Conservation (phyloP, 139 green algal species). For the Coelastrella sp. region DNA sequence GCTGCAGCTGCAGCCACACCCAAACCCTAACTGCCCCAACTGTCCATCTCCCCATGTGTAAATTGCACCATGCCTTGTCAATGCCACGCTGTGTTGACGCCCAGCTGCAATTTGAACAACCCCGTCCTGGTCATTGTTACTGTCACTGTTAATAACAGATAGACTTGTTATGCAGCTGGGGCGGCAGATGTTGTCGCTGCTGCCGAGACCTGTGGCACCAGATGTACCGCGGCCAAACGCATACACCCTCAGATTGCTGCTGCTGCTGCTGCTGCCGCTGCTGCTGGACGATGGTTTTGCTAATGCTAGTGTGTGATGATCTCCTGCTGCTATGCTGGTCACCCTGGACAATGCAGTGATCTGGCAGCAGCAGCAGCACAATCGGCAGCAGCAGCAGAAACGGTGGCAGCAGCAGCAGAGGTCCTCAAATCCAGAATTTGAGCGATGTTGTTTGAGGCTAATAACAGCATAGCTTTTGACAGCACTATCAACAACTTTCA, state of each 20-base stretch:
- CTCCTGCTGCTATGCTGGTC: slow-evolving; percentile 66
- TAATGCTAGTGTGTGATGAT: slow-evolving; percentile 76
- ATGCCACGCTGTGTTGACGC: slow-evolving; percentile 66
- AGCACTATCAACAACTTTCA: not conserved
- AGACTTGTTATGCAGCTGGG: slow-evolving; percentile 59
- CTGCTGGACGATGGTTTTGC: too few relatives aligned
- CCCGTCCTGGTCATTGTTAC: too few relatives aligned
- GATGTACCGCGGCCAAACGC: slow-evolving; percentile 71
- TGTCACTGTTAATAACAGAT: not conserved
- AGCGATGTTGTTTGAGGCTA: not conserved
- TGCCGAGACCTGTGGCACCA: slow-evolving; percentile 76
- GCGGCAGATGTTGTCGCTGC: slow-evolving; percentile 56
- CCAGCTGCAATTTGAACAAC: slow-evolving; percentile 75
- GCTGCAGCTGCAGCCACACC: slow-evolving; percentile 23
- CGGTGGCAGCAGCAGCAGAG: not conserved
- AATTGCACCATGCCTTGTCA: slow-evolving; percentile 57
- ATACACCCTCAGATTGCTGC: slow-evolving; percentile 52
- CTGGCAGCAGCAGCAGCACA: not conserved
- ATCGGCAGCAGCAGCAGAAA: not conserved
- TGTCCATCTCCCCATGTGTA: slow-evolving; percentile 69
- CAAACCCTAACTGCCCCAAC: slow-evolving; percentile 60
- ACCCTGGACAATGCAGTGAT: not conserved
- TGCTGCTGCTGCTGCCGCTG: slow-evolving; percentile 28
- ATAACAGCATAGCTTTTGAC: not conserved
- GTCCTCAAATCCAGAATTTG: not conserved